phyloP scores from a whole-genome alignment of 805 yeast species.

The Kuraishia ogatae region DNA sequence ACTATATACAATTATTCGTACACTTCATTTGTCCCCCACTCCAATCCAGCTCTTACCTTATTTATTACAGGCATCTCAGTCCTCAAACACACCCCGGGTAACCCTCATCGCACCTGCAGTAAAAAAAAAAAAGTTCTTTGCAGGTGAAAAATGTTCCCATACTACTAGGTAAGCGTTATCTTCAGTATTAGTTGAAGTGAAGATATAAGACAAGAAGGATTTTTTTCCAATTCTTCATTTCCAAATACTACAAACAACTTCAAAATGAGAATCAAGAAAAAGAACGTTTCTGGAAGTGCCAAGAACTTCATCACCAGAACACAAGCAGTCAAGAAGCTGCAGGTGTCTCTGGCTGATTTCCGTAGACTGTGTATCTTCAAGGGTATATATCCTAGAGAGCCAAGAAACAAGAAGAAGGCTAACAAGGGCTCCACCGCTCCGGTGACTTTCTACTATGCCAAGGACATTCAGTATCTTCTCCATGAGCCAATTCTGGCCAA shows the following conservation, averaged over 20 bases:
- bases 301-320: conserved; percentile 89
- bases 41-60: background rate
- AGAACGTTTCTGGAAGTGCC: conserved; percentile 80
- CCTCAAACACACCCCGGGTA: background rate
- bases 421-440: conserved; percentile 98
- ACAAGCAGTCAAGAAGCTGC: conserved; percentile 87
- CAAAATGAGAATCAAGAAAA: conserved; percentile 59
- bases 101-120: background rate
- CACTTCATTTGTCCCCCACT: background rate
- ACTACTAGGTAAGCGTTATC: background rate
- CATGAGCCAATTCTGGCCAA: conserved; percentile 91
- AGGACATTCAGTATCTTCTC: conserved; percentile 88
- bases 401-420: conserved; percentile 91
- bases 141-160: background rate
- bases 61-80: background rate
- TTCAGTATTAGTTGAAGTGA: background rate
- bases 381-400: conserved; percentile 96
- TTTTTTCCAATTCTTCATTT: background rate
- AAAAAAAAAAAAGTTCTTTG: background rate
- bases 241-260: background rate
- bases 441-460: conserved; percentile 85
- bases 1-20: background rate
- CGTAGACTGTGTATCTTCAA: conserved; percentile 95
- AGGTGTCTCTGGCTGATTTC: conserved; percentile 92
- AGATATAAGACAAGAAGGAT: background rate